These are phyloP conservation scores for Gaultheria prostrata DNA, from an alignment of 148 eudicot genomes.

Conservation along the genomic window DNA sequence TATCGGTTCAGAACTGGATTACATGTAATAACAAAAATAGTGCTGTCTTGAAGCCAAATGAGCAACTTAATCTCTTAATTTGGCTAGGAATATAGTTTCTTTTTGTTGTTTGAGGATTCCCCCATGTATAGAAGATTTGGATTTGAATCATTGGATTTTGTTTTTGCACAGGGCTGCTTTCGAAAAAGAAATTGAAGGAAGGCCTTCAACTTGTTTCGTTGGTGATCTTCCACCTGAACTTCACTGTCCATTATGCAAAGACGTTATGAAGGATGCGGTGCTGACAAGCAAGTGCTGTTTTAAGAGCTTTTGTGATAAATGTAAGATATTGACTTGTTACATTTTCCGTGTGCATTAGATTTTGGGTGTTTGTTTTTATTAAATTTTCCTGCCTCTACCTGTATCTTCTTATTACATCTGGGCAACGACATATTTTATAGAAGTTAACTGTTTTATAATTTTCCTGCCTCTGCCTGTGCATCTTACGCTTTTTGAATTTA, in stretches of 20 bases:
- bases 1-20: too few species aligned
- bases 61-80: constrained; percentile 22
- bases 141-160: neutral
- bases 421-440: neutral
- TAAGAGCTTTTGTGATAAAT: constrained; percentile 82
- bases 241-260: constrained; percentile 83
- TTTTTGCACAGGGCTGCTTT: constrained; percentile 67
- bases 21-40: constrained; percentile 35
- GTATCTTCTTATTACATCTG: neutral
- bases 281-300: constrained; percentile 95
- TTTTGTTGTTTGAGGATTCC: neutral
- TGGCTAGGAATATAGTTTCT: neutral
- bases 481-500: neutral
- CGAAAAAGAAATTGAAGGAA: constrained; percentile 84
- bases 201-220: constrained; percentile 64
- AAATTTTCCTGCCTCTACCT: neutral
- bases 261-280: constrained; percentile 96
- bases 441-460: too few species aligned
- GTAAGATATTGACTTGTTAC: constrained; percentile 38
- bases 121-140: neutral
- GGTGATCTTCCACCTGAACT: constrained; percentile 90
- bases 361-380: neutral
- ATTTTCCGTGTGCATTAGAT: neutral
- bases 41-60: constrained; percentile 63
- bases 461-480: neutral